Base-by-base conservation (phyloP, 768 basidiomycete species). In the Pleurotus eryngii region DNA sequence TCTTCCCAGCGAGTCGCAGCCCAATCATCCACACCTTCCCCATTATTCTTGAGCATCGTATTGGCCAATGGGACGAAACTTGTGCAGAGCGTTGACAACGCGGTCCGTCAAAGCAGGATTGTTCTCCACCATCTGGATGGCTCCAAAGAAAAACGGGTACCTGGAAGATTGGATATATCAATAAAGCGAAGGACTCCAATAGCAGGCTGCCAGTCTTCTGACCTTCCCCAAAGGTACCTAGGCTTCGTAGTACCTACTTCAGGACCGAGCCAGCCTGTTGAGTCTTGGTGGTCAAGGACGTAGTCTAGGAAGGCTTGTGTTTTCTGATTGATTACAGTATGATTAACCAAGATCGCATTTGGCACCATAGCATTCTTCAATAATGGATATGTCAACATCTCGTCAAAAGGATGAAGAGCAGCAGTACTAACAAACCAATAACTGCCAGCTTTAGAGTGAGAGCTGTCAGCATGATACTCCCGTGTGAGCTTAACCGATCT, bases 121-220 rank as follows among this genome's bases (percentile, higher is more conserved):
- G 43, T 68, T 70, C 62, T 83, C 82, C 1, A 76, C 74, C 76
- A 82, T 79, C 68, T 83, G 81, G 26, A 82, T 82, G 2, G 81
- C 82, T 12, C 81, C 81, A 59, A 83, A 80, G 65, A 84, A 74
- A 69, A 82, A 83, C 0, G 82, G 81, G 58, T 82, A 82, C 56
- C 80, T 78, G n/a, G 8, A 11, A 43, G 49, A 5, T 17, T 6
- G 6, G 2, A 3, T 17, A 39, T 3, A 17, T 55, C 24, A 26
- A 26, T 4, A 26, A 26, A 26, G 24, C 24, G 24, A 26, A 26
- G 24, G 24, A 26, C 20, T 20, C 20, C 20, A 20, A 5, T 26
- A 26, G 4, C 8, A 18, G 26, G 22, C 38, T 4, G 7, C 17
- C 2, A 18, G 11, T 17, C 11, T 3, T 53, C 66, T 11, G 51